Percentiles rank a stretch among this genome's conserved stretches.
Conservation (phyloP, 2,329 filamentous ascomycete species). For the Venturia asperata region DNA sequence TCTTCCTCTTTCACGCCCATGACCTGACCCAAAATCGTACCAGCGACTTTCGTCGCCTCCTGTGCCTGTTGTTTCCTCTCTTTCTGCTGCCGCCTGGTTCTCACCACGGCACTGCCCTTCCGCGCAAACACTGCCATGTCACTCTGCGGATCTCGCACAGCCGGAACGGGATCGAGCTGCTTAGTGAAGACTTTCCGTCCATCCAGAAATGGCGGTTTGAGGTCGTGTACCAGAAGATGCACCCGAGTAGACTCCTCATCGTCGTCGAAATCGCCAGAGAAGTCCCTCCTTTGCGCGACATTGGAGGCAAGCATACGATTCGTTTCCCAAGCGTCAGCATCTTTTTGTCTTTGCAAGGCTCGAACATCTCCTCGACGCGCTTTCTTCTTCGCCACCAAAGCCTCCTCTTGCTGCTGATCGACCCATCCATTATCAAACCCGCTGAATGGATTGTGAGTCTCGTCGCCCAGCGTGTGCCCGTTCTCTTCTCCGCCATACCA, state of each 20-base stretch:
- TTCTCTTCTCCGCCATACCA: slow-evolving; percentile 89
- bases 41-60: slow-evolving; percentile 86
- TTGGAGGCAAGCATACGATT: slow-evolving; percentile 97
- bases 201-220: slow-evolving; percentile 90
- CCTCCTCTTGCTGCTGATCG: slow-evolving; percentile 68
- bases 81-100: slow-evolving; percentile 82
- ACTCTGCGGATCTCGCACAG: slow-evolving; percentile 86
- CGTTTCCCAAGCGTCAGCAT: slow-evolving; percentile 97
- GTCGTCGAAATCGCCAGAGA: slow-evolving; percentile 74
- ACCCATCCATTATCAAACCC: slow-evolving; percentile 64
- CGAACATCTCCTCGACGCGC: slow-evolving; percentile 52
- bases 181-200: slow-evolving; percentile 95
- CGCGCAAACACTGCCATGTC: slow-evolving; percentile 98
- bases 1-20: slow-evolving; percentile 94
- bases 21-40: slow-evolving; percentile 85
- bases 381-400: slow-evolving; percentile 71
- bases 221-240: slow-evolving; percentile 86
- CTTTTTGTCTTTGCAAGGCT: slow-evolving; percentile 67
- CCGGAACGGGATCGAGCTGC: slow-evolving; percentile 89
- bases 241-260: slow-evolving; percentile 86
- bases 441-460: slow-evolving; percentile 87
- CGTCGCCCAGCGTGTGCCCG: slow-evolving; percentile 80
- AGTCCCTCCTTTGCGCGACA: slow-evolving; percentile 81
- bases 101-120: slow-evolving; percentile 89
- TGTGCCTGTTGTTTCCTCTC: slow-evolving; percentile 92